Conservation (phyloP, 257 asterid genomes). For the Haberlea rhodopensis region DNA sequence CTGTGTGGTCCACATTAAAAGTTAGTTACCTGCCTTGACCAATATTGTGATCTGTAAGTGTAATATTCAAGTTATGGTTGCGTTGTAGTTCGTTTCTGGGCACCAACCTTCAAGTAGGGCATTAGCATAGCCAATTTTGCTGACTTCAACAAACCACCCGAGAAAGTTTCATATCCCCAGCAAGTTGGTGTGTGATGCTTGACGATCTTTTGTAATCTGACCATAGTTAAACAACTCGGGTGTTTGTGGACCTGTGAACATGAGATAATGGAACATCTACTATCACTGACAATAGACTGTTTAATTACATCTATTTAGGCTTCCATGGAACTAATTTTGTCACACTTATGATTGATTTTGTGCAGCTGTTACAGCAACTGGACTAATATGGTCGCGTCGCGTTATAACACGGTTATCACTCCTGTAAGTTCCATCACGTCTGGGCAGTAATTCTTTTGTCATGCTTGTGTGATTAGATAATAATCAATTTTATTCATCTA, state of each 20-base stretch:
- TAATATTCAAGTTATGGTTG: neutral
- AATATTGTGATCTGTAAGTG: too few relatives aligned
- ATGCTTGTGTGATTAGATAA: neutral
- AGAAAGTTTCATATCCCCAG: constrained; percentile 69
- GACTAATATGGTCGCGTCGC: constrained; percentile 68
- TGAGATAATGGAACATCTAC: neutral
- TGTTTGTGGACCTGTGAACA: neutral
- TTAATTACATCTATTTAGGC: constrained; percentile 2
- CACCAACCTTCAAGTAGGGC: constrained; percentile 85
- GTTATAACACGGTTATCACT: constrained; percentile 66
- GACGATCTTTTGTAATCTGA: constrained; percentile 17
- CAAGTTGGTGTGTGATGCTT: constrained; percentile 47
- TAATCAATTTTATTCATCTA: too few relatives aligned
- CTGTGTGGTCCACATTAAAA: neutral
- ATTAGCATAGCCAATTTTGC: constrained; percentile 73
- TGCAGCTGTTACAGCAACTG: constrained; percentile 73
- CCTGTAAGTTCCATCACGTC: constrained; percentile 49
- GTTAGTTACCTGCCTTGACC: neutral
- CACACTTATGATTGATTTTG: constrained; percentile 25
- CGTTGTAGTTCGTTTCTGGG: constrained; percentile 15
- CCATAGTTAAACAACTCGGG: constrained; percentile 3
- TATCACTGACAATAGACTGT: neutral
- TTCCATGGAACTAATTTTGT: constrained; percentile 9
- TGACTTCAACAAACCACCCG: constrained; percentile 60
- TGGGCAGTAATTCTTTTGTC: neutral